Percentiles rank a stretch among this genome's conserved stretches.
These are phyloP conservation scores for Hypoxylon crocopeplum DNA, from an alignment of 495 filamentous ascomycete genomes.

Conservation along the genomic window DNA sequence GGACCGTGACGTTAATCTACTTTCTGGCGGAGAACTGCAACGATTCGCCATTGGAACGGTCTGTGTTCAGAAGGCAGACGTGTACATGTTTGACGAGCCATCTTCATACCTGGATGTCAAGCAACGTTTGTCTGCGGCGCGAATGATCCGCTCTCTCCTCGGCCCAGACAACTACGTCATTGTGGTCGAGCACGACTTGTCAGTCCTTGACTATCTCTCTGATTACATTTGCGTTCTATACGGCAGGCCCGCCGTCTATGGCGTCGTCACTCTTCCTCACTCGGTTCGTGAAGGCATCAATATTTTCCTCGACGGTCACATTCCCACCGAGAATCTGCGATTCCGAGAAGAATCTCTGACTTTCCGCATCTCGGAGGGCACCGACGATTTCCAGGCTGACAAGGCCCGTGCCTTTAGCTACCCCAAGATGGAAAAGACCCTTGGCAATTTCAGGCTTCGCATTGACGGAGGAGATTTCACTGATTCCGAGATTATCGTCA, in stretches of 20 bases:
- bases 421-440: slow-evolving; percentile 90
- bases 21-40: slow-evolving; percentile 97
- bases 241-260: slow-evolving; percentile 91
- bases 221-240: slow-evolving; percentile 98
- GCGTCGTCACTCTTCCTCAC: slow-evolving; percentile 95
- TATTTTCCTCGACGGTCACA: slow-evolving; percentile 97
- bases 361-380: slow-evolving; percentile 92
- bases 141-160: slow-evolving; percentile 87
- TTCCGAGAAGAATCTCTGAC: slow-evolving; percentile 97
- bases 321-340: slow-evolving; percentile 96
- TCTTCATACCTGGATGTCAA: slow-evolving; percentile 96
- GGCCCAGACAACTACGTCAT: slow-evolving; percentile 94
- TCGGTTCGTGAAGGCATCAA: slow-evolving; percentile 99
- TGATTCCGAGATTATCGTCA: slow-evolving; percentile 97
- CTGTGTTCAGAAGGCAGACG: slow-evolving; percentile 95
- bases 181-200: slow-evolving; percentile 98
- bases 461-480: slow-evolving; percentile 88
- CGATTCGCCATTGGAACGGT: slow-evolving; percentile 95
- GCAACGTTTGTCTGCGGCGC: slow-evolving; percentile 90
- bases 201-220: slow-evolving; percentile 95
- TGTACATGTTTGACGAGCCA: slow-evolving; percentile 99
- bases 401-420: slow-evolving; percentile 85
- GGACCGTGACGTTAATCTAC: slow-evolving; percentile 83
- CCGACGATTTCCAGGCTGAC: slow-evolving; percentile 88
- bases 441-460: slow-evolving; percentile 85